phyloP scores from a whole-genome alignment of 2,329 filamentous ascomycete species.

The Cladosporium sp. region DNA sequence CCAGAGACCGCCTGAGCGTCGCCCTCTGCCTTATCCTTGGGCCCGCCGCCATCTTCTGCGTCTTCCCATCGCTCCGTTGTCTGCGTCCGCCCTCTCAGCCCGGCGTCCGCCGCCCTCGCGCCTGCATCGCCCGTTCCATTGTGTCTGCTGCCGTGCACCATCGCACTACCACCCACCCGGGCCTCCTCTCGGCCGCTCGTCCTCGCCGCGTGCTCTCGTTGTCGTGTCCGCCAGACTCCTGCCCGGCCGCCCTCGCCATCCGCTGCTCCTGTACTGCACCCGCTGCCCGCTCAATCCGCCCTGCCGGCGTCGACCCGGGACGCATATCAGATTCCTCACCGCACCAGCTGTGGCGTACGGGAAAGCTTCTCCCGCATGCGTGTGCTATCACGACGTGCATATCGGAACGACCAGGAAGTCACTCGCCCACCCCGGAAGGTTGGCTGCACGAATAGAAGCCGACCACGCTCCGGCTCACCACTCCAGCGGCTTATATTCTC shows the following conservation, averaged over 20 bases:
- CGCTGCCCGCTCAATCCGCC: no score
- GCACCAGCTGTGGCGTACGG: conserved; percentile 1
- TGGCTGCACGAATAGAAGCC: conserved; percentile 3
- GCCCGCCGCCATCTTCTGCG: neutral
- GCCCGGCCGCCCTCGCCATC: no score
- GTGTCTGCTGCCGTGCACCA: conserved; percentile 9
- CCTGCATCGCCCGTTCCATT: neutral
- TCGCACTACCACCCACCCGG: conserved; percentile 7
- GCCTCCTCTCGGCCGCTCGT: conserved; percentile 3
- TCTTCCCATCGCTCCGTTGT: neutral
- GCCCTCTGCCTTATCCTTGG: no score
- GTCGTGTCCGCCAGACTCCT: no score
- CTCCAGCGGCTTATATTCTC: neutral
- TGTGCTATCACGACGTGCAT: conserved; percentile 5
- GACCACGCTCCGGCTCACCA: conserved; percentile 2
- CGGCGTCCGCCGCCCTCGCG: neutral
- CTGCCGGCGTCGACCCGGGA: neutral
- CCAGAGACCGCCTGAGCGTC: no score
- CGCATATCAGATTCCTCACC: conserved; percentile 4
- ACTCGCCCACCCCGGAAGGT: conserved; percentile 4
- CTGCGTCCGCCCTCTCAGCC: neutral
- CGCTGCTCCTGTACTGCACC: no score
- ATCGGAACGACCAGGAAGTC: conserved; percentile 3
- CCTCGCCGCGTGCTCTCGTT: no score
- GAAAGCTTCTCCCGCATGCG: conserved; percentile 3